These are phyloP conservation scores for Baorangia bicolor DNA, from an alignment of 768 basidiomycete species.

Conservation along the genomic window DNA sequence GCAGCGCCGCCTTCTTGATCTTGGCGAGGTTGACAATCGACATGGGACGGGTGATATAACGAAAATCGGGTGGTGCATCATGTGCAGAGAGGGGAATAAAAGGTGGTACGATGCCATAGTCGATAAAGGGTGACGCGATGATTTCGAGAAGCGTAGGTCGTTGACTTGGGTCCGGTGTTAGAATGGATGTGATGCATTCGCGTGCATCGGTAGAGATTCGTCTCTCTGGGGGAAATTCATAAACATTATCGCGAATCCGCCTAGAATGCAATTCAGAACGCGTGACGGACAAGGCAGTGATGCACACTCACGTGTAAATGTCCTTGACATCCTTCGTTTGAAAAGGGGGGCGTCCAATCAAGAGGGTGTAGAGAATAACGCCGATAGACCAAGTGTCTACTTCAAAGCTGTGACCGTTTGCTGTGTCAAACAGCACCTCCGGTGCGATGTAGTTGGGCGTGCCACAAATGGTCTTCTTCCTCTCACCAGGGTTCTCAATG, in stretches of 20 bases:
- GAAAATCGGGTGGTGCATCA: constrained; percentile 73
- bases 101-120: constrained; percentile 72
- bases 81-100: constrained; percentile 81
- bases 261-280: constrained; percentile 37
- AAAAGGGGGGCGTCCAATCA: constrained; percentile 95
- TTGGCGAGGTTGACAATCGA: constrained; percentile 70
- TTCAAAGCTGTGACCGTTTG: constrained; percentile 96
- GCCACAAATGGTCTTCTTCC: constrained; percentile 99
- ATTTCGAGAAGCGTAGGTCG: constrained; percentile 87
- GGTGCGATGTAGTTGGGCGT: constrained; percentile 99
- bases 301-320: constrained; percentile 78
- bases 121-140: constrained; percentile 82
- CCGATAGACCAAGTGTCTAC: constrained; percentile 98
- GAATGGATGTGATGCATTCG: constrained; percentile 77
- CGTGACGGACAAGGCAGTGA: neutral
- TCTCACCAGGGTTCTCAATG: constrained; percentile 93
- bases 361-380: constrained; percentile 93
- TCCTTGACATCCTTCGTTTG: constrained; percentile 98
- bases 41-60: constrained; percentile 56
- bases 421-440: constrained; percentile 93
- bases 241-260: constrained; percentile 91
- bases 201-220: constrained; percentile 68
- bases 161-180: constrained; percentile 78
- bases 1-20: constrained; percentile 56
- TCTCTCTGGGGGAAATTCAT: constrained; percentile 84